These are phyloP conservation scores for Protea cynaroides DNA, from an alignment of 164 flowering plant species.

Conservation along the genomic window DNA sequence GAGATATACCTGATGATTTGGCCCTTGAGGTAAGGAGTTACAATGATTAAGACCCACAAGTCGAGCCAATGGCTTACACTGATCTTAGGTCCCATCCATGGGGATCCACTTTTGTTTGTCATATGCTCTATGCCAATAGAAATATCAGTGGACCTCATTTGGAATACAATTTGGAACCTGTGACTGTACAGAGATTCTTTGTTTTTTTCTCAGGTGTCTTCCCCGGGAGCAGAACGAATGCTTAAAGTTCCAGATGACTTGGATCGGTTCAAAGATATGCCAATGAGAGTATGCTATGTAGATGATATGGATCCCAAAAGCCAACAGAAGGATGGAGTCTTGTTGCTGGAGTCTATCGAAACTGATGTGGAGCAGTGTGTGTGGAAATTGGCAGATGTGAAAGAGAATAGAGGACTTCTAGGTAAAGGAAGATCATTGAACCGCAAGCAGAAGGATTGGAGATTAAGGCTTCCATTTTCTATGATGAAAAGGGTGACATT, in stretches of 20 bases:
- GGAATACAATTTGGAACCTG: too few relatives aligned
- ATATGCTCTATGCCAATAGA: too few relatives aligned
- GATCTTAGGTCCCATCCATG: too few relatives aligned
- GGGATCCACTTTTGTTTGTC: too few relatives aligned
- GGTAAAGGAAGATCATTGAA: conserved; percentile 75
- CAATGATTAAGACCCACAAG: too few relatives aligned
- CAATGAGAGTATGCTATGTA: conserved; percentile 60
- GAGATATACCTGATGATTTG: conserved; percentile 73
- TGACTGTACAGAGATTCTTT: too few relatives aligned
- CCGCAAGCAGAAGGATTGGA: conserved; percentile 83
- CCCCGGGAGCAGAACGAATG: conserved; percentile 90
- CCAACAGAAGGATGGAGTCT: conserved; percentile 43
- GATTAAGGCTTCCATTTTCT: conserved; percentile 49
- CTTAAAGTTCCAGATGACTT: conserved; percentile 82
- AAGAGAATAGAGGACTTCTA: conserved; percentile 59
- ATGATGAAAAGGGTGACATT: conserved; percentile 46
- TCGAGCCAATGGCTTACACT: too few relatives aligned
- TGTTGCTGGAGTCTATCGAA: conserved; percentile 61
- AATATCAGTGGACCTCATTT: too few relatives aligned
- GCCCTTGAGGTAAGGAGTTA: conserved; percentile 61
- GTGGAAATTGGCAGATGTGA: conserved; percentile 91
- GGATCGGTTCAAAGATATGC: conserved; percentile 65
- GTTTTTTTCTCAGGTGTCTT: conserved; percentile 64
- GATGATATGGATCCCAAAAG: conserved; percentile 30
- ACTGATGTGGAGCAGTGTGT: conserved; percentile 44